Percentiles rank a stretch among this genome's conserved stretches.
phyloP scores from a whole-genome alignment of 2,329 filamentous ascomycete species.

The Eutypa lata region DNA sequence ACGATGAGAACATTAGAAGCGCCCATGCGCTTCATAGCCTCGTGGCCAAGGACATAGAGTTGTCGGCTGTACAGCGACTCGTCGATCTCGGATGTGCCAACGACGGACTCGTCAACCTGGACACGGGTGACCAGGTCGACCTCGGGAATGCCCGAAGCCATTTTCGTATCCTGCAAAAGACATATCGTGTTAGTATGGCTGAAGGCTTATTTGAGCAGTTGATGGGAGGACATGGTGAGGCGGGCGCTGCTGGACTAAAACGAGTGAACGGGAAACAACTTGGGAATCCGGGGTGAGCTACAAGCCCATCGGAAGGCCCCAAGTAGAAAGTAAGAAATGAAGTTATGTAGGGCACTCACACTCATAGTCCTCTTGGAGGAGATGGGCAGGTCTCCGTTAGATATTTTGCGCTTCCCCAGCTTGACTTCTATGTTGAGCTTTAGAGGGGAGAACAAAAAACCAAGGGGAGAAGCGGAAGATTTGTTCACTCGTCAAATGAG shows the following conservation, averaged over 20 bases:
- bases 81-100: slow-evolving; percentile 60
- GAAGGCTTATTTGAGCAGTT: not conserved
- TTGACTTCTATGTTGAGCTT: slow-evolving; percentile 36
- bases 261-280: not conserved
- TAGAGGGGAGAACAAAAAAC: not conserved
- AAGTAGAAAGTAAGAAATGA: no score
- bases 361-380: slow-evolving; percentile 60
- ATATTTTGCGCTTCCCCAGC: slow-evolving; percentile 67
- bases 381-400: slow-evolving; percentile 55
- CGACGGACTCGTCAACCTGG: slow-evolving; percentile 61
- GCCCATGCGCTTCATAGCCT: slow-evolving; percentile 98
- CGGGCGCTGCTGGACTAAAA: slow-evolving; percentile 1
- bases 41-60: slow-evolving; percentile 68
- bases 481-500: not conserved
- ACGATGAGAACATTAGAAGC: slow-evolving; percentile 91
- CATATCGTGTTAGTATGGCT: slow-evolving; percentile 10
- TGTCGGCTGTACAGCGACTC: slow-evolving; percentile 73
- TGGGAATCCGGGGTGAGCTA: no score
- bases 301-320: no score
- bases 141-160: slow-evolving; percentile 41
- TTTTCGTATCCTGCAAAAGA: slow-evolving; percentile 44
- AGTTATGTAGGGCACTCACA: slow-evolving; percentile 43
- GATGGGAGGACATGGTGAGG: not conserved
- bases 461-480: not conserved
- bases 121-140: slow-evolving; percentile 62